Evolutionary conservation across 148 eudicot genomes (phyloP).

Genomic region (Arctostaphylos glauca): DNA sequence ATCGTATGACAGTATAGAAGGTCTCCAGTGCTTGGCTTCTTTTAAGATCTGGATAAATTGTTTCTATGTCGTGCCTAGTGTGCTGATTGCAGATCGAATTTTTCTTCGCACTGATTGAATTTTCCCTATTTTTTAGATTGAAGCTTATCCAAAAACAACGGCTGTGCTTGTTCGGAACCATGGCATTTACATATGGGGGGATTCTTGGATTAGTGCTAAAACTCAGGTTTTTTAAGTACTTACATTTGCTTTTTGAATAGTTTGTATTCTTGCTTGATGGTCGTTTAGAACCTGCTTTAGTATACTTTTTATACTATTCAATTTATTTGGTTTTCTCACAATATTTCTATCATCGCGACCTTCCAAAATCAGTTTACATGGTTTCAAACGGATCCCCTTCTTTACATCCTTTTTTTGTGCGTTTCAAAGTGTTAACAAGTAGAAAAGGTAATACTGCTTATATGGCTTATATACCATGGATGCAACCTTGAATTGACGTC

Average conservation of each 20-base stretch:
- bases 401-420: neutral
- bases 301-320: neutral
- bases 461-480: neutral
- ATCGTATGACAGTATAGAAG: neutral
- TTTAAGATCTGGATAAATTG: neutral
- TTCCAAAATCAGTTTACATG: neutral
- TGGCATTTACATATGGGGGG: slow-evolving; percentile 95
- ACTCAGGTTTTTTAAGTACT: slow-evolving; percentile 66
- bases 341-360: neutral
- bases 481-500: neutral
- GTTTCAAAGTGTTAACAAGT: neutral
- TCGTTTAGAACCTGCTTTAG: neutral
- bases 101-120: slow-evolving; percentile 9
- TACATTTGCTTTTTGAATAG: neutral
- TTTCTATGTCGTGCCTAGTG: neutral
- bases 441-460: neutral
- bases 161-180: slow-evolving; percentile 98
- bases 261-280: neutral
- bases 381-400: neutral
- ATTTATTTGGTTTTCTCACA: neutral
- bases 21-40: neutral
- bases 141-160: slow-evolving; percentile 94
- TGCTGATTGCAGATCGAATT: neutral
- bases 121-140: slow-evolving; percentile 47
- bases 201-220: slow-evolving; percentile 97